Evolutionary conservation across 139 green algal species (phyloP).

Genomic region (Picochlorum sp.): DNA sequence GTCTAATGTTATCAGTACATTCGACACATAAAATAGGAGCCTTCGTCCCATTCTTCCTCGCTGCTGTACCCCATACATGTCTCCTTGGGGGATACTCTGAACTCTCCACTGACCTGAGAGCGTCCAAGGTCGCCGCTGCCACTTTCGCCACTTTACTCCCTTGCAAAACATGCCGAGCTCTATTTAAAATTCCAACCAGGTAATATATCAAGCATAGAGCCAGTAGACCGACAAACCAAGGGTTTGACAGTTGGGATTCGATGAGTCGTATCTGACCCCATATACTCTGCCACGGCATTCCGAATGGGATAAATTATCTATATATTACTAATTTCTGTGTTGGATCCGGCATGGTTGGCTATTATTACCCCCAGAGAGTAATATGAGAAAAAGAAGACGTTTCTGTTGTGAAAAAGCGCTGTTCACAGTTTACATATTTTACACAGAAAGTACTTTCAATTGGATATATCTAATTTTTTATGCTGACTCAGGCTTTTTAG

Average conservation of each 20-base stretch:
- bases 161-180: background rate
- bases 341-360: too few species aligned
- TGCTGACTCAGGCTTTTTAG: too few species aligned
- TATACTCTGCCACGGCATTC: too few species aligned
- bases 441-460: too few species aligned
- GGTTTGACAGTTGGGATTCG: background rate
- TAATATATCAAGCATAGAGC: slow-evolving; percentile 1
- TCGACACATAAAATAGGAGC: slow-evolving; percentile 33
- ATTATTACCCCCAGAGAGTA: too few species aligned
- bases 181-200: background rate
- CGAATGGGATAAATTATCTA: too few species aligned
- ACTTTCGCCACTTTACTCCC: slow-evolving; percentile 4
- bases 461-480: too few species aligned
- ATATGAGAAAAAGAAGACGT: too few species aligned
- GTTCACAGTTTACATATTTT: too few species aligned
- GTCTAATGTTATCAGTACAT: slow-evolving; percentile 20
- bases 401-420: too few species aligned
- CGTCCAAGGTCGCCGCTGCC: slow-evolving; percentile 2
- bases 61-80: slow-evolving; percentile 5
- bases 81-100: background rate
- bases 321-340: too few species aligned
- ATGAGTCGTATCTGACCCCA: too few species aligned
- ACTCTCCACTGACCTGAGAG: background rate
- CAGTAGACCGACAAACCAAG: slow-evolving; percentile 8
- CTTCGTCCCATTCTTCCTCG: background rate